Base-by-base conservation (phyloP, 768 basidiomycete genomes). In the Xerocomus potaroensis region DNA sequence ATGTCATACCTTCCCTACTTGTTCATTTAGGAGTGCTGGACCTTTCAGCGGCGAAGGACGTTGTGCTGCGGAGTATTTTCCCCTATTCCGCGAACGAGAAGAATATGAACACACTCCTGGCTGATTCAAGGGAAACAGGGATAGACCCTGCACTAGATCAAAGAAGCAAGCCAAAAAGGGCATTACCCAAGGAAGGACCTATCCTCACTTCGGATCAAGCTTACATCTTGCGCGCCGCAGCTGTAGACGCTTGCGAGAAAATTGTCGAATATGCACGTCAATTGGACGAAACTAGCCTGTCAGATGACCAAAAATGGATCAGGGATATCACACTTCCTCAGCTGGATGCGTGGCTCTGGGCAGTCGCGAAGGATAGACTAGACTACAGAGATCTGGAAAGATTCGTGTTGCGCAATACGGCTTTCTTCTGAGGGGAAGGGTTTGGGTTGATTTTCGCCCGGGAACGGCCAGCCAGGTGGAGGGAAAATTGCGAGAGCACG, bases 311-410 rank as follows among this genome's bases (percentile, higher is more conserved):
- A 16, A 57, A 61, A 19, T 84, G 82, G 82, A 56, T 87, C 53
- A 75, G 68, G 45, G 66, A 70, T 3, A 70, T 92, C 29, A 79
- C 71, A 0, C 66, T 80, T 22, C 80, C 83, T 4, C 73, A 79
- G 36, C 50, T 91, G 48, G 84, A 91, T 58, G 77, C 76, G 57
- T 92, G 87, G 87, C 63, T 91, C n/a, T 88, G 89, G 86, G 73
- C 80, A 26, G 77, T 87, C 5, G 87, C 86, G 30, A 91, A 92
- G 60, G 87, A 89, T 55, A 71, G 87, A 52, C 54, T 67, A 24
- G 88, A 89, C 63, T 90, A 89, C 58, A 71, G 84, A 41, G 66
- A 66, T 40, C 69, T 91, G 32, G 72, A 73, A 54, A 70, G 89
- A 53, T 86, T 91, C 58, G 83, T 77, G n/a, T 66, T 78, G 61